phyloP scores from a whole-genome alignment of 2,329 filamentous ascomycete genomes.

The Aspergillus chevalieri region DNA sequence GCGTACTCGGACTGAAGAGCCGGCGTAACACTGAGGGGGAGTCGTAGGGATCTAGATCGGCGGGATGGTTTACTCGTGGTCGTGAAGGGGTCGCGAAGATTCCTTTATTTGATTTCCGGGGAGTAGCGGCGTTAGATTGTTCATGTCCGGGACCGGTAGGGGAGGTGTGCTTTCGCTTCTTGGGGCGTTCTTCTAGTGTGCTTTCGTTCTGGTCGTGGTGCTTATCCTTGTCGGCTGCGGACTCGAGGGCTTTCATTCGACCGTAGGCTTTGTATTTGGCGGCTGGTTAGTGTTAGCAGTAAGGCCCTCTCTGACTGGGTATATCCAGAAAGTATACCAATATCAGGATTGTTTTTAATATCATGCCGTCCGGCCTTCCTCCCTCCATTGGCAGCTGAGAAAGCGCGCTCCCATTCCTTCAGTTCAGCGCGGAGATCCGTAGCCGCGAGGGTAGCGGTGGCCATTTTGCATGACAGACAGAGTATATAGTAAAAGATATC shows the following conservation, averaged over 20 bases:
- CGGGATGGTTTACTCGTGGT: constrained; percentile 28
- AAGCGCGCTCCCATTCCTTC: constrained; percentile 44
- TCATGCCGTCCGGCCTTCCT: constrained; percentile 42
- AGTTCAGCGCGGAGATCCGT: constrained; percentile 35
- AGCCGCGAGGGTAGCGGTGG: constrained; percentile 20
- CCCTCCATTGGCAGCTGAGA: constrained; percentile 37
- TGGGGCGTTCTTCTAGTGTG: constrained; percentile 16
- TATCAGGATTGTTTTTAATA: constrained; percentile 42
- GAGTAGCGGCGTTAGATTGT: constrained; percentile 20
- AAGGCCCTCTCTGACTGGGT: background rate
- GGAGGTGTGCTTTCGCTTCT: constrained; percentile 29
- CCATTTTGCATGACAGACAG: constrained; percentile 21
- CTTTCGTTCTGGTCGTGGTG: constrained; percentile 8
- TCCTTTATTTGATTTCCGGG: constrained; percentile 29
- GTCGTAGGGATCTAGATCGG: constrained; percentile 40
- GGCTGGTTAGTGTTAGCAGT: constrained; percentile 20
- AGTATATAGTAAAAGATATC: background rate
- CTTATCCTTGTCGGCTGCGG: constrained; percentile 14
- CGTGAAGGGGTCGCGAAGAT: constrained; percentile 29
- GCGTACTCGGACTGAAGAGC: constrained; percentile 32
- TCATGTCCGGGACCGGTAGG: constrained; percentile 17
- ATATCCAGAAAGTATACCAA: constrained; percentile 27
- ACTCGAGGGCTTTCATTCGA: constrained; percentile 33
- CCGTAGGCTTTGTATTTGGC: constrained; percentile 46
- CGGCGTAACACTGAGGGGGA: constrained; percentile 34